Percentiles rank a stretch among this genome's conserved stretches.
phyloP scores from a whole-genome alignment of 1,284 basidiomycete species.

The Puccinia coronata region DNA sequence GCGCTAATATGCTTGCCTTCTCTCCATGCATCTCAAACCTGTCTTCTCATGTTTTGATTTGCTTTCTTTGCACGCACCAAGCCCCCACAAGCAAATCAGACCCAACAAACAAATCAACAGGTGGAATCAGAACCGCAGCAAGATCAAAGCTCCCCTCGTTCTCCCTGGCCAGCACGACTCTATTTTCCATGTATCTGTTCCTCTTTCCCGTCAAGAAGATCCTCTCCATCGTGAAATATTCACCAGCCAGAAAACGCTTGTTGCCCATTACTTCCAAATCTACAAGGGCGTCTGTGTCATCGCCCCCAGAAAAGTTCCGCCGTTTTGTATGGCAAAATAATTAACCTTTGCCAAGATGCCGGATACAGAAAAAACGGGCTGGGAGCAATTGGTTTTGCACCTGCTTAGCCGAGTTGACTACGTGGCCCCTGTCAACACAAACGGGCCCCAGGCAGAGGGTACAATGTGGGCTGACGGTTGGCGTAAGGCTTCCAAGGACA shows the following conservation, averaged over 20 bases:
- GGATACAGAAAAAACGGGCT: not conserved
- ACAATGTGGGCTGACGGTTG: too few species aligned
- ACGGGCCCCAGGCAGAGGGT: conserved; percentile 4
- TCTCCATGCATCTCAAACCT: not conserved
- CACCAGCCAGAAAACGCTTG: not conserved
- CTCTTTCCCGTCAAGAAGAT: not conserved
- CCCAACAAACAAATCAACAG: not conserved
- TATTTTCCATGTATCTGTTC: conserved; percentile 3
- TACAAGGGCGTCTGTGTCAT: not conserved
- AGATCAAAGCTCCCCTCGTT: not conserved
- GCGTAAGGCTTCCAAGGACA: conserved; percentile 9
- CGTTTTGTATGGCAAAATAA: conserved; percentile 4
- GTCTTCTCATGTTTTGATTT: not conserved
- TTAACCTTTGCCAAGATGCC: not conserved
- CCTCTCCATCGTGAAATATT: not conserved
- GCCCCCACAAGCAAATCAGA: not conserved
- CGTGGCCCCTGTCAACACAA: not conserved
- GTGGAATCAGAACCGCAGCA: not conserved
- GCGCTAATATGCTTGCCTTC: not conserved
- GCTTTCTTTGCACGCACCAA: not conserved
- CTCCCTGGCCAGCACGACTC: not conserved
- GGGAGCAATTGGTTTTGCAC: not conserved
- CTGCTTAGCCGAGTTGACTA: not conserved
- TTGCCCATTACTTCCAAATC: not conserved
- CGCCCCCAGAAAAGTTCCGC: not conserved